A percentile compares a stretch with the other conserved stretches of the same genome.
Evolutionary conservation across 192 early-diverging fungal genomes (phyloP).

Genomic region (Coemansia sp.): DNA sequence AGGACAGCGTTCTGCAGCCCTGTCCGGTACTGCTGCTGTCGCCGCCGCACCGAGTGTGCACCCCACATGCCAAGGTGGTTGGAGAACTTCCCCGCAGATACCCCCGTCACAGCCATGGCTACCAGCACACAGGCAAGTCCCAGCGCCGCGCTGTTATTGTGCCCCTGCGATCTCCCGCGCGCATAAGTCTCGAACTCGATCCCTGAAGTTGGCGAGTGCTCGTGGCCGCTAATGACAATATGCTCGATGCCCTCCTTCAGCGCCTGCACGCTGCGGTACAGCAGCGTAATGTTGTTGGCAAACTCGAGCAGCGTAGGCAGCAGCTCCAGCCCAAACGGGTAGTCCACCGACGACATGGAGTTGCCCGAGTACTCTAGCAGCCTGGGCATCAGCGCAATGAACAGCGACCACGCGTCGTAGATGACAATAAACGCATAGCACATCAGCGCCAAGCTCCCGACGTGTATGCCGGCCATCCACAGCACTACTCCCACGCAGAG

Average conservation of each 20-base stretch:
- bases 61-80: constrained; percentile 36
- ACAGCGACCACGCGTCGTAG: constrained; percentile 25
- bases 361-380: constrained; percentile 37
- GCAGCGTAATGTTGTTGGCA: constrained; percentile 25
- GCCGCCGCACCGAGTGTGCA: constrained; percentile 3
- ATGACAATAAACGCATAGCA: constrained; percentile 26
- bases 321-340: constrained; percentile 22
- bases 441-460: constrained; percentile 23
- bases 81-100: constrained; percentile 20
- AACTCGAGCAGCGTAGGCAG: constrained; percentile 35
- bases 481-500: constrained; percentile 5
- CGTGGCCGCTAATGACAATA: constrained; percentile 18
- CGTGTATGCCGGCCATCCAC: constrained; percentile 21
- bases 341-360: constrained; percentile 4
- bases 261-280: constrained; percentile 35
- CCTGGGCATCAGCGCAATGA: constrained; percentile 18
- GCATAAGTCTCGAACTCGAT: constrained; percentile 38
- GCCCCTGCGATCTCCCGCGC: constrained; percentile 1
- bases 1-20: constrained; percentile 20
- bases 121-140: constrained; percentile 2
- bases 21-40: neutral
- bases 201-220: constrained; percentile 7
- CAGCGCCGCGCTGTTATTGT: constrained; percentile 4
- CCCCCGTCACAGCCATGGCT: constrained; percentile 7
- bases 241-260: constrained; percentile 42